These are phyloP conservation scores for Entomortierella lignicola DNA, from an alignment of 192 early-diverging fungal genomes.

Conservation along the genomic window DNA sequence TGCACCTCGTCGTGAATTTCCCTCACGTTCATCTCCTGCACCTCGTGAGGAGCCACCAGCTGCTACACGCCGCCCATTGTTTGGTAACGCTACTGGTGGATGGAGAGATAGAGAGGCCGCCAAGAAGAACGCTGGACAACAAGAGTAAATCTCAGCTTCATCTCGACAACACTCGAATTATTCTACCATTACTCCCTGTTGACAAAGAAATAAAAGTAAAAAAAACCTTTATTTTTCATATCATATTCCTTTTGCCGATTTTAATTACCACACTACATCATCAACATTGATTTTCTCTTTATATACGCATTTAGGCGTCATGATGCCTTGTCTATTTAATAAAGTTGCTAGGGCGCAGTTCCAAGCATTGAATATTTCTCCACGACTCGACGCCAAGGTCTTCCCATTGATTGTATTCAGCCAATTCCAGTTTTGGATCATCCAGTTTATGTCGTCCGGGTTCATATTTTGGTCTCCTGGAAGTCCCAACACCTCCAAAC, in stretches of 20 bases:
- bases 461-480: no score
- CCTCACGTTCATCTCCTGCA: slow-evolving; percentile 5
- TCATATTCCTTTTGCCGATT: no score
- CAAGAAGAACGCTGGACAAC: slow-evolving; percentile 21
- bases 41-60: slow-evolving; percentile 21
- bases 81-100: slow-evolving; percentile 25
- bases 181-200: neutral
- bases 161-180: no score
- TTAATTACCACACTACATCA: no score
- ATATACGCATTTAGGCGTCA: neutral
- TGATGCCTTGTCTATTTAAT: neutral
- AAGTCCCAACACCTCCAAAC: no score
- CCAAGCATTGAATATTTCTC: no score
- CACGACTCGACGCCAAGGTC: no score
- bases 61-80: slow-evolving; percentile 26
- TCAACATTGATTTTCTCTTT: neutral
- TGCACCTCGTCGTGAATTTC: slow-evolving; percentile 17
- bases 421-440: no score
- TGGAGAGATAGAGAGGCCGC: slow-evolving; percentile 51
- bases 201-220: no score
- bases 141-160: slow-evolving; percentile 14
- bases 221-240: no score
- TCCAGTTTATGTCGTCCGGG: no score
- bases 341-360: neutral
- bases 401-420: no score